Evolutionary conservation across 495 filamentous ascomycete genomes (phyloP), one percentile per base, ranked within the genome.

Genomic region (Neurospora pannonica): DNA sequence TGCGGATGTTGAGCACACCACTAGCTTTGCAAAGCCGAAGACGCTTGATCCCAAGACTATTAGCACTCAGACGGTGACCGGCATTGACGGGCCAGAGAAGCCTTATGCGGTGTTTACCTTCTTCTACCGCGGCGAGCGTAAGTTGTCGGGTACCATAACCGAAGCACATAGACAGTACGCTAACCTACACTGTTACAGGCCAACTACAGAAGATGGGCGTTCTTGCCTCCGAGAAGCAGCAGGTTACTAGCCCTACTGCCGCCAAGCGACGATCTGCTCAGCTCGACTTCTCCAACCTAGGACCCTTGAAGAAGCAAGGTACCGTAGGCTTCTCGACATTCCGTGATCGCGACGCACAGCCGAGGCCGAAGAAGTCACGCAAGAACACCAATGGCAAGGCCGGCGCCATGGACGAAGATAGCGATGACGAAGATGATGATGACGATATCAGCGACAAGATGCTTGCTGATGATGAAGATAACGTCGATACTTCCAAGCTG

Each of bases 81-180:
- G 96, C n/a, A 97, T 99, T 76, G 96, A 99, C 82, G 91, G 92
- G 1, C 93, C 94, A 34, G 94, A 98, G 72, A 93, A 94, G 81
- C 97, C 97, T 19, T 99, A 97, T 84, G 96, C 96, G 2, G 91
- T 92, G 13, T 99, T 99, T 81, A 97, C 97, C 6, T 99, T 99
- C 80, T 93, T 98, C 85, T 99, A 99, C 80, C 89, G 96, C 72
- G 96, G 97, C 80, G 93, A 97, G 82, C 91, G 96, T 97, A 85
- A 87, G 94, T 89, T 62, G 13, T 70, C 19, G 31, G 21, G 38
- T 71, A 67, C 28, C 54, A 17, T 9, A 9, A 19, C 54, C 13
- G 28, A 19, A 67, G 54, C 28, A 0, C 28, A 62, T 0, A 19
- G 15, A 62, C 28, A 67, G 24, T 62, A 39, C 38, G 42, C 74